These are phyloP conservation scores for Sporothrix variecibatus DNA, from an alignment of 2,329 filamentous ascomycete genomes.

Conservation along the genomic window DNA sequence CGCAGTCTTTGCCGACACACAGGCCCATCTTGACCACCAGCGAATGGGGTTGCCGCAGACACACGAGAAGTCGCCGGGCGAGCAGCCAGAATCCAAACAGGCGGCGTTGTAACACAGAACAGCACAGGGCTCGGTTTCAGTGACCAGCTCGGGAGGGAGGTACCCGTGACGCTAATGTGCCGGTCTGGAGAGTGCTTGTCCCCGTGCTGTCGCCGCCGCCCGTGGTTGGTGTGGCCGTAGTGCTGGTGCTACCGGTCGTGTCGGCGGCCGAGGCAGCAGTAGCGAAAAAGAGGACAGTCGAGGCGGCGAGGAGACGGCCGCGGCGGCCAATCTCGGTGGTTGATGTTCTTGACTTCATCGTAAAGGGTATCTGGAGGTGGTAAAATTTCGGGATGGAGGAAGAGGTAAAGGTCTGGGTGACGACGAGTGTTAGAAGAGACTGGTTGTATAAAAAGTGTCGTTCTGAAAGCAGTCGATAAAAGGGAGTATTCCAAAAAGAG, in stretches of 20 bases:
- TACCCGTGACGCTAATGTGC: slow-evolving; percentile 28
- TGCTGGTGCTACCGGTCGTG: not conserved
- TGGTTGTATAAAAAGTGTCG: not conserved
- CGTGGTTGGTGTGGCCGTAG: not conserved
- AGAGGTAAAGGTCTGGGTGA: not conserved
- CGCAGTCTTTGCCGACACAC: slow-evolving; percentile 30
- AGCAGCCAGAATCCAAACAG: slow-evolving; percentile 29
- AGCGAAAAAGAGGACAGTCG: slow-evolving; percentile 8
- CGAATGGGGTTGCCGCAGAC: slow-evolving; percentile 32
- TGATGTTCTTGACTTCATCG: slow-evolving; percentile 5
- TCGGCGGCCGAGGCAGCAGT: not conserved
- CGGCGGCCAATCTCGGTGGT: slow-evolving; percentile 5
- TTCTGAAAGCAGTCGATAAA: not conserved
- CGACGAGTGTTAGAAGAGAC: not conserved
- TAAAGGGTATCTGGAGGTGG: not conserved
- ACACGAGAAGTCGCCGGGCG: slow-evolving; percentile 29
- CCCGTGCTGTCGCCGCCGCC: not conserved
- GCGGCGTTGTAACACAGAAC: slow-evolving; percentile 31
- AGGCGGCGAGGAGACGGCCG: not conserved
- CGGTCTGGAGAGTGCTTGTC: not conserved
- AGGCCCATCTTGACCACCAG: slow-evolving; percentile 33
- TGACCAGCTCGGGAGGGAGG: slow-evolving; percentile 28
- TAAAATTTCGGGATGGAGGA: not conserved
- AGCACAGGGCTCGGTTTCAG: slow-evolving; percentile 29
- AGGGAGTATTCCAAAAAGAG: not conserved